Base-by-base conservation (phyloP, 2,329 filamentous ascomycete species). In the Colletotrichum sp. region DNA sequence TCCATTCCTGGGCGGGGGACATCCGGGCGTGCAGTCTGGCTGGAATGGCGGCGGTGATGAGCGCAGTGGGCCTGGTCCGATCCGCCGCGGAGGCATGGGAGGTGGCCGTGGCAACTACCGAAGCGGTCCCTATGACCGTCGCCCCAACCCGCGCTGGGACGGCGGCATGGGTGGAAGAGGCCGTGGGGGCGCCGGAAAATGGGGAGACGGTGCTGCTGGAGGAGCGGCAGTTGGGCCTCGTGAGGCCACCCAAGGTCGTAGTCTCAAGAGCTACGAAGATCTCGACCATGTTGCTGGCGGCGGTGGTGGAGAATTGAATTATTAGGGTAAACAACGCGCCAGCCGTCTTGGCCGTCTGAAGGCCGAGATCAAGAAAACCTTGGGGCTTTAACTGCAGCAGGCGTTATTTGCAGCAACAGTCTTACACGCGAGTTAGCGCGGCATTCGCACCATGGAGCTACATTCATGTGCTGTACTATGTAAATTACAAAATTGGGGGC, bases 211-310 rank as follows among this genome's bases (percentile, higher is more conserved):
- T 30, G 88, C 88, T 4, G 94, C 95, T 65, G 94, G 94, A 52
- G 94, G 91, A 28, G 92, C 94, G 39, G 93, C 94, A 4, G 93
- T 96, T 76, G 96, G 96, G 0, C 96, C 97, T 24, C 92, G 95
- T 24, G 96, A 99, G 85, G 96, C 97, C 13, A 96, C 98, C 1
- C 95, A 98, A 79, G 97, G 97, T 7, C 92, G 97, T 73, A 98
- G 95, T 77, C 87, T 99, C 78, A 98, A 98, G 90, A 98, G 95
- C 84, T 99, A 99, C 83, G 98, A 99, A 84, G 97, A 99, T 83
- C 88, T 99, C 28, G 97, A 99, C 86, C 96, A 98, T 61, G 93
- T 94, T 74, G 92, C 92, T 48, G 92, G 93, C 16, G 89, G 91
- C 43, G 95, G 93, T 55, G 92, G 93, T 55, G 94, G 95, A 32